Base-by-base conservation (phyloP, 257 asterid genomes). In the Solanum sitiens region DNA sequence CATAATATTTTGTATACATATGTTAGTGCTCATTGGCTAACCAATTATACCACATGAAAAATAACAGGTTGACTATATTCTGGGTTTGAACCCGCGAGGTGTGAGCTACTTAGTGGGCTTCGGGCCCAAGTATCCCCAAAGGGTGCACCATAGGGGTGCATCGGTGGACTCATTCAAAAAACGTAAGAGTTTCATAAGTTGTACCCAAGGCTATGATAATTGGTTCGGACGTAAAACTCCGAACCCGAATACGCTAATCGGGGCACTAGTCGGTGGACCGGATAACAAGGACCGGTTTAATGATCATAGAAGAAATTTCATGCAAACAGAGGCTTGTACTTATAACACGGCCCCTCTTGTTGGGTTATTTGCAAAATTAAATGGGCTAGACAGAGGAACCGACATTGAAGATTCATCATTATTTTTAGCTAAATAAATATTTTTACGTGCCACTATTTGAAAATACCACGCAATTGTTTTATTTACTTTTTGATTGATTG, bases 301-400 rank as follows among this genome's bases (percentile, higher is more conserved):
- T 42, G 99, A 96, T 89, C 84, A 91, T 6, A 87, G 99, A 83
- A 96, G 92, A 4, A 94, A 96, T 74, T 96, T 91, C 15, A 88
- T 92, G 91, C 99, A 96, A 83, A 95, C 99, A 6, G 99, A 96
- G 90, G 98, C 98, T 73, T 96, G 99, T 86, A 94, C 96, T 12
- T 96, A 96, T 44, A 96, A 94, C 83, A 93, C 98, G 0, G 98
- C 99, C 0, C 96, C 98, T 5, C 87, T 96, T 47, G 95, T 95
- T 5, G 99, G 98, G 18, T 91, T 93, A 83, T 95, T 96, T 42
- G 98, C 98, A 13, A 93, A 89, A 87, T 15, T 96, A 42, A 75
- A 90, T 65, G 86, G 68, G 30, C 20, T 82, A 21, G 86, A 82
- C 9, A 82, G 86, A 82, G 86, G 11, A n/a, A 82, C 12, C 45